These are phyloP conservation scores for Arctium lappa DNA, from an alignment of 129 eudicot species.

Conservation along the genomic window DNA sequence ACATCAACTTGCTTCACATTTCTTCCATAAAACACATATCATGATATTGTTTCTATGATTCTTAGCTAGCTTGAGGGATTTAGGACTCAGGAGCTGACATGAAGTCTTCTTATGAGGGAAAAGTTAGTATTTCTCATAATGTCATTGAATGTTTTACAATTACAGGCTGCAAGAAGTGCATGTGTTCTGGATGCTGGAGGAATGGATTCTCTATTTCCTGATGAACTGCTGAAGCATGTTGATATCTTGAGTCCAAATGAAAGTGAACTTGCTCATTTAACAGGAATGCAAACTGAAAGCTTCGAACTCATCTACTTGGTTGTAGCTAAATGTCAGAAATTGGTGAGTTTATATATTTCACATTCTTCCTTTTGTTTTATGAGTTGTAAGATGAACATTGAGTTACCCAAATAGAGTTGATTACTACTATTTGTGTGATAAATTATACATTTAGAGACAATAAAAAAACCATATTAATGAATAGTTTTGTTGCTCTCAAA, in stretches of 20 bases:
- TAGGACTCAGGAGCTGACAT: too few species aligned
- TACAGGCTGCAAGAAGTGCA: constrained; percentile 78
- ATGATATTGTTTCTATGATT: too few species aligned
- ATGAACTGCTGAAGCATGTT: constrained; percentile 50
- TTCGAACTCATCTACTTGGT: constrained; percentile 75
- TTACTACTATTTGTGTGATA: background rate
- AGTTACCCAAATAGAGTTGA: background rate
- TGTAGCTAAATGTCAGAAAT: constrained; percentile 72
- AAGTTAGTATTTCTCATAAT: background rate
- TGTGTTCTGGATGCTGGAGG: constrained; percentile 94
- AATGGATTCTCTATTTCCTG: constrained; percentile 65
- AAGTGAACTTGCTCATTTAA: constrained; percentile 87
- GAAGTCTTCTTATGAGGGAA: background rate
- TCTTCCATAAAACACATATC: too few species aligned
- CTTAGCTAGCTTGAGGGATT: too few species aligned
- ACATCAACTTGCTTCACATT: too few species aligned
- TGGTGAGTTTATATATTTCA: constrained; percentile 38
- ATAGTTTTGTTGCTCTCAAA: too few species aligned
- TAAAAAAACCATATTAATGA: background rate
- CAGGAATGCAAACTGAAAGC: constrained; percentile 78
- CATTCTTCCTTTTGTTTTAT: background rate
- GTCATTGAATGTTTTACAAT: background rate
- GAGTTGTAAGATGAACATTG: background rate
- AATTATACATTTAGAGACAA: background rate
- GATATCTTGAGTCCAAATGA: constrained; percentile 91